Percentiles rank a stretch among this genome's conserved stretches.
Evolutionary conservation across 371 early-diverging fungal genomes (phyloP).

Genomic region (Zychaea mexicana): DNA sequence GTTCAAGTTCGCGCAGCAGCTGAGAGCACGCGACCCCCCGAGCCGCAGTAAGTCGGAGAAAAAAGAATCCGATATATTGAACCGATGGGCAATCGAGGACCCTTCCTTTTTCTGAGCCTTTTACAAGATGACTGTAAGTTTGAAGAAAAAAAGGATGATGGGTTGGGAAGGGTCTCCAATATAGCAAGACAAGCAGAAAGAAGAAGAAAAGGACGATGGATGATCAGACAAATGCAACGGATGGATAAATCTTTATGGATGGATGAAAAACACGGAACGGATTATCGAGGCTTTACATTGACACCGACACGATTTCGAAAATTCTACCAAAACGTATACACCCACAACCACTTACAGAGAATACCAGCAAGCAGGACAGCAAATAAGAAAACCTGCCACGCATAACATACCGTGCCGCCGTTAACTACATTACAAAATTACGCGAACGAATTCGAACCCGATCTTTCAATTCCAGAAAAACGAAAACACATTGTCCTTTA

Average conservation of each 20-base stretch:
- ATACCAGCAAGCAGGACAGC: no score
- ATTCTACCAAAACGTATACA: no score
- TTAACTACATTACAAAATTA: no score
- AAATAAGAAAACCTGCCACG: no score
- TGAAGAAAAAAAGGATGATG: background rate
- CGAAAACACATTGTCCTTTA: no score
- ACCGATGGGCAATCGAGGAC: background rate
- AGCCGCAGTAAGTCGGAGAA: no score
- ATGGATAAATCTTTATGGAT: background rate
- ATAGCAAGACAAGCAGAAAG: background rate
- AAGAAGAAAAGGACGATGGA: background rate
- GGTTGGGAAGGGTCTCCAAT: no score
- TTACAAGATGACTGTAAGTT: conserved; percentile 2
- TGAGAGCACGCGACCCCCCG: background rate
- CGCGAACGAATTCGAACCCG: no score
- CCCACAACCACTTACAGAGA: no score
- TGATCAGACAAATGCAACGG: background rate
- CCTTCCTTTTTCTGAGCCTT: conserved; percentile 5
- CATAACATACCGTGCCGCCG: no score
- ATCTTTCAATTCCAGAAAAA: no score
- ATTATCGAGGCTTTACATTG: background rate
- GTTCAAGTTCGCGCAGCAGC: background rate
- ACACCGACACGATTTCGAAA: background rate
- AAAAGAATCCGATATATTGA: background rate
- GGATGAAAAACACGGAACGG: no score